Conservation (phyloP, 2,329 filamentous ascomycete species). For the Exophiala dermatitidis region DNA sequence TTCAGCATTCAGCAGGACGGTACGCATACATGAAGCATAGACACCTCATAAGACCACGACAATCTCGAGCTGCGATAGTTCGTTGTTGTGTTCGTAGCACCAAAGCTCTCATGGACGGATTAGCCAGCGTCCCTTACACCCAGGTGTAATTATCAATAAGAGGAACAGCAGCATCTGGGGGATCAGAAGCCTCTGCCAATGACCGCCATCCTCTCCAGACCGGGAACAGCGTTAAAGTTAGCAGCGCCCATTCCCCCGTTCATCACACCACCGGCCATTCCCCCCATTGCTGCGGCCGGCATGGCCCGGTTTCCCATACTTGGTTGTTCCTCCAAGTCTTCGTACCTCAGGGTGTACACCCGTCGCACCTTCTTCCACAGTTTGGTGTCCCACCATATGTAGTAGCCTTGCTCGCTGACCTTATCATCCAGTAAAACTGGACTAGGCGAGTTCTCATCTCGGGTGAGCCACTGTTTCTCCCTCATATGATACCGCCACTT, state of each 20-base stretch:
- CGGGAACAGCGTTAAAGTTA: constrained; percentile 26
- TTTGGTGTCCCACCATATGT: constrained; percentile 45
- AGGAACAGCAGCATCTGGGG: neutral
- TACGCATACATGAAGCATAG: too few species aligned
- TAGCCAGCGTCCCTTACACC: too few species aligned
- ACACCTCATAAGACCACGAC: too few species aligned
- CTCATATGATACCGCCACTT: constrained; percentile 49
- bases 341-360: constrained; percentile 45
- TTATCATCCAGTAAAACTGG: constrained; percentile 44
- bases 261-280: constrained; percentile 13
- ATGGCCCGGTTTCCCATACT: constrained; percentile 24
- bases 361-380: constrained; percentile 47
- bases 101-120: too few species aligned
- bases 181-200: constrained; percentile 21
- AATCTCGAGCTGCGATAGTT: too few species aligned
- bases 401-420: constrained; percentile 45
- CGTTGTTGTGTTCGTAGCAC: too few species aligned
- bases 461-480: constrained; percentile 46
- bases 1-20: too few species aligned
- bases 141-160: neutral
- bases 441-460: constrained; percentile 39
- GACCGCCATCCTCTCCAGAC: constrained; percentile 25
- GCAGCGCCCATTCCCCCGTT: constrained; percentile 18
- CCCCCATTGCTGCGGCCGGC: constrained; percentile 18
- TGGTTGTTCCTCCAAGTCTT: constrained; percentile 41